Percentiles rank a stretch among this genome's conserved stretches.
These are phyloP conservation scores for Colletotrichum sansevieriae DNA, from an alignment of 2,329 filamentous ascomycete genomes.

Conservation along the genomic window DNA sequence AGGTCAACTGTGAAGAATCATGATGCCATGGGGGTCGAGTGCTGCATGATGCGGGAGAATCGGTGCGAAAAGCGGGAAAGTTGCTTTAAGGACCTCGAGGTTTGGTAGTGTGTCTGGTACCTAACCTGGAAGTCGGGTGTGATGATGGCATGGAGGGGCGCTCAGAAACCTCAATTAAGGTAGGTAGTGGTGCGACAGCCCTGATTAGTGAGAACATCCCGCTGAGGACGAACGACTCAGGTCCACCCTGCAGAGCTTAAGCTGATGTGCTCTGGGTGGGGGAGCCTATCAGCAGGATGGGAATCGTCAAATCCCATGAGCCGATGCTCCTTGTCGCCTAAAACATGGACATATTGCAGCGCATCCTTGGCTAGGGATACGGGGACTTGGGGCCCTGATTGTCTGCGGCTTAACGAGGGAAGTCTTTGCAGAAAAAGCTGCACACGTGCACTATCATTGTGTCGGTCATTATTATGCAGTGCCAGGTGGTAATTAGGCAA, in stretches of 20 bases:
- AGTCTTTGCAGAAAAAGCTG: background rate
- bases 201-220: conserved; percentile 34
- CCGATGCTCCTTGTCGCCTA: background rate
- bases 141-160: conserved; percentile 27
- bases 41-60: background rate
- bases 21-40: conserved; percentile 5
- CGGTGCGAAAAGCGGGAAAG: background rate
- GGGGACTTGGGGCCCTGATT: too few species aligned
- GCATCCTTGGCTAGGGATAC: too few species aligned
- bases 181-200: conserved; percentile 33
- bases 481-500: background rate
- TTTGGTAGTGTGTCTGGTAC: too few species aligned
- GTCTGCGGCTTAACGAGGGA: too few species aligned
- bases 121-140: conserved; percentile 2
- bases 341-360: background rate
- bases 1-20: conserved; percentile 3
- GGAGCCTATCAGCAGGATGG: conserved; percentile 22
- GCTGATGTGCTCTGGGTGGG: conserved; percentile 12
- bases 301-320: conserved; percentile 30
- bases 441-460: background rate
- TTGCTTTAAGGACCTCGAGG: too few species aligned
- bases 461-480: background rate
- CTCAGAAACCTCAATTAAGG: background rate
- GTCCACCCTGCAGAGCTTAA: conserved; percentile 13
- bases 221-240: conserved; percentile 23